Evolutionary conservation across 257 asterid genomes (phyloP).

Genomic region (Solanum infundibuliforme): DNA sequence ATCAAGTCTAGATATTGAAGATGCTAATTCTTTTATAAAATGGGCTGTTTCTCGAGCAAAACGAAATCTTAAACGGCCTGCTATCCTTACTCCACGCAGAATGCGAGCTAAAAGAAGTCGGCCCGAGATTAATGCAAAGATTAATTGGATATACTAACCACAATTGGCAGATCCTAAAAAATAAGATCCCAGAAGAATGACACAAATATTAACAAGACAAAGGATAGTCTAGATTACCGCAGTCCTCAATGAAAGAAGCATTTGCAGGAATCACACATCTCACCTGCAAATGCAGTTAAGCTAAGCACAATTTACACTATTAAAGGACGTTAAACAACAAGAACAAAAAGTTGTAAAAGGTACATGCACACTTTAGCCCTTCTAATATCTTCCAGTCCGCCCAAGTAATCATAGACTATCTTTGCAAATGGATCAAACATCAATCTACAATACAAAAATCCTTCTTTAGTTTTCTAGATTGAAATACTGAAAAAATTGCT

Average conservation of each 20-base stretch:
- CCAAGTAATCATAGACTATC: conserved; percentile 20
- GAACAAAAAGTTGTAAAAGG: not conserved
- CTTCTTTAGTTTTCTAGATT: not conserved
- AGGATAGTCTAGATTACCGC: conserved; percentile 9
- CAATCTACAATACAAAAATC: conserved; percentile 8
- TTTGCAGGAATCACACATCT: conserved; percentile 21
- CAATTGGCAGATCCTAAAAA: not conserved
- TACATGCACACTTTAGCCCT: conserved; percentile 26
- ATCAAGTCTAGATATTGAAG: conserved; percentile 16
- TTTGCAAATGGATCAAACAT: conserved; percentile 25
- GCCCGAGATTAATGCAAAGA: not conserved
- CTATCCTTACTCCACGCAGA: conserved; percentile 22
- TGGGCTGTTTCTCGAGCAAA: conserved; percentile 22
- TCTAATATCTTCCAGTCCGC: conserved; percentile 27
- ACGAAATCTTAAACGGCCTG: conserved; percentile 22
- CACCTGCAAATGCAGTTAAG: conserved; percentile 7
- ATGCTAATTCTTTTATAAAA: conserved; percentile 8
- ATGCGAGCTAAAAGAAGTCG: conserved; percentile 16
- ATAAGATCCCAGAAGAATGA: not conserved
- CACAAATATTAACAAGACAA: not conserved
- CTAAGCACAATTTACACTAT: not conserved
- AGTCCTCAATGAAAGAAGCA: conserved; percentile 18
- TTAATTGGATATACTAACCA: not conserved
- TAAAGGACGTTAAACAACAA: not conserved
- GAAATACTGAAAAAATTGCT: not conserved